A percentile compares a stretch with the other conserved stretches of the same genome.
Evolutionary conservation across 257 asterid species (phyloP).

Genomic region (Solanum boliviense): DNA sequence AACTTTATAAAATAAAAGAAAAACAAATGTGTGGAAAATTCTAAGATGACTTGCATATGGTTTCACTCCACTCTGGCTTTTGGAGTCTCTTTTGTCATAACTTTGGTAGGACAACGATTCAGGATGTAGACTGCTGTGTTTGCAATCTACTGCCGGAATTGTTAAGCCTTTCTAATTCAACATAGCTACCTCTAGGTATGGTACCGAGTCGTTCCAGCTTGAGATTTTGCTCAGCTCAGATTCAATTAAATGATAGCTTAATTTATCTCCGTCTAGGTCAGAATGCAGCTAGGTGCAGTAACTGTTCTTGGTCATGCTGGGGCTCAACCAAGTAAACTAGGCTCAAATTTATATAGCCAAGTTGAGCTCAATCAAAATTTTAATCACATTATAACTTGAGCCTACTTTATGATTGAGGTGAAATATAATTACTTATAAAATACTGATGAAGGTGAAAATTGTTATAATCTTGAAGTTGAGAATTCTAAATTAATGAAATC

Average conservation of each 20-base stretch:
- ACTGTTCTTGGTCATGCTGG: not conserved
- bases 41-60: not conserved
- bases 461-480: not conserved
- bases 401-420: not conserved
- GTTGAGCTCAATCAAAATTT: not conserved
- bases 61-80: not conserved
- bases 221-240: not conserved
- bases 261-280: not conserved
- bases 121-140: not conserved
- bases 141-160: not conserved
- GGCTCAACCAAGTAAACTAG: not conserved
- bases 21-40: not conserved
- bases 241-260: not conserved
- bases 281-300: not conserved
- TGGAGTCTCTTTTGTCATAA: not conserved
- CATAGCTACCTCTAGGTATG: not conserved
- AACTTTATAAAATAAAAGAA: not conserved
- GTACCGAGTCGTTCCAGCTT: not conserved
- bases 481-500: not conserved
- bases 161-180: not conserved
- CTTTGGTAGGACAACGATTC: not conserved
- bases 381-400: not conserved
- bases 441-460: not conserved
- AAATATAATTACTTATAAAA: not conserved
- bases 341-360: not conserved